Evolutionary conservation across 805 yeast genomes (phyloP).

Genomic region (Grigorovia jiainica): DNA sequence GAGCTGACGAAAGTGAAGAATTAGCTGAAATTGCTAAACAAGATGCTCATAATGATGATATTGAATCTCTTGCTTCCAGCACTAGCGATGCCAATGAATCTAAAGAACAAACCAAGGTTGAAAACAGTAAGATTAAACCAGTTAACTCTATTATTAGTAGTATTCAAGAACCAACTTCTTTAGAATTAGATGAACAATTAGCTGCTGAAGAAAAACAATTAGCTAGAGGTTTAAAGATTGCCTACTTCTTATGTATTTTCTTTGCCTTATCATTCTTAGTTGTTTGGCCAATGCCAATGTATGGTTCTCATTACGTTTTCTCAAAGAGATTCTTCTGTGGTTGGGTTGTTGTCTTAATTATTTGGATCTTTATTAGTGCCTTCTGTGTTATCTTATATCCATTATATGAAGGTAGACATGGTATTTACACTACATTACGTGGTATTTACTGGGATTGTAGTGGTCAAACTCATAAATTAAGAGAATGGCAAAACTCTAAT

Average conservation of each 20-base stretch:
- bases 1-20: conserved; percentile 68
- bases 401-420: conserved; percentile 61
- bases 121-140: conserved; percentile 20
- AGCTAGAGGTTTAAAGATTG: conserved; percentile 48
- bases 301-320: conserved; percentile 69
- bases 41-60: conserved; percentile 5
- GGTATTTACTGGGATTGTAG: conserved; percentile 81
- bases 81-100: conserved; percentile 8
- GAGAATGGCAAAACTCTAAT: conserved; percentile 64
- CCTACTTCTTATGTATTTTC: conserved; percentile 48
- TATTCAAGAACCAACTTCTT: conserved; percentile 18
- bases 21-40: conserved; percentile 27
- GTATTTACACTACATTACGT: conserved; percentile 52
- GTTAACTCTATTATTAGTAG: conserved; percentile 26
- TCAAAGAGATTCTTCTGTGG: conserved; percentile 75
- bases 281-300: conserved; percentile 94
- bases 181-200: conserved; percentile 17
- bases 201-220: conserved; percentile 46
- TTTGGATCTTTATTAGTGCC: conserved; percentile 69
- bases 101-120: conserved; percentile 3
- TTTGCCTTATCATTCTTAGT: conserved; percentile 58
- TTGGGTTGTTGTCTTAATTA: conserved; percentile 74
- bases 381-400: conserved; percentile 61
- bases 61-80: conserved; percentile 6
- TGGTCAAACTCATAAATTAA: conserved; percentile 65